A percentile compares a stretch with the other conserved stretches of the same genome.
Evolutionary conservation across 2,329 filamentous ascomycete species (phyloP).

Genomic region (Fusarium pseudonygamai): DNA sequence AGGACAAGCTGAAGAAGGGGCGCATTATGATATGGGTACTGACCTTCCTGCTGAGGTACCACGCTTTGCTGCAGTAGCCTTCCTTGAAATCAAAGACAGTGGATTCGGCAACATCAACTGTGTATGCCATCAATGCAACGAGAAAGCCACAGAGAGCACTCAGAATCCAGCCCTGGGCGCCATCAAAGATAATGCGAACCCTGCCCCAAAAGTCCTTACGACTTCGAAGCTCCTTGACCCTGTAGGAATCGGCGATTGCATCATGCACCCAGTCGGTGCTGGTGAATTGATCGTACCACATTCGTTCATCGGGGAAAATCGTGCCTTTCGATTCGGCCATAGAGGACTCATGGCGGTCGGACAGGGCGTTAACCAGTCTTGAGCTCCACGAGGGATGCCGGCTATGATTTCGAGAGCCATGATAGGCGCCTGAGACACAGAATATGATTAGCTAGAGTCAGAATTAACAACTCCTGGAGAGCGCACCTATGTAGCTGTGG

Average conservation of each 20-base stretch:
- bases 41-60: slow-evolving; percentile 78
- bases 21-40: slow-evolving; percentile 13
- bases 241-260: slow-evolving; percentile 91
- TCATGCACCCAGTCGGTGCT: slow-evolving; percentile 99
- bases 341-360: slow-evolving; percentile 62
- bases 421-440: slow-evolving; percentile 48
- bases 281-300: slow-evolving; percentile 99
- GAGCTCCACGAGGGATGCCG: slow-evolving; percentile 68
- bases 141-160: slow-evolving; percentile 89
- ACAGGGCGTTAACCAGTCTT: slow-evolving; percentile 70
- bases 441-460: slow-evolving; percentile 13
- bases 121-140: slow-evolving; percentile 86
- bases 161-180: slow-evolving; percentile 92
- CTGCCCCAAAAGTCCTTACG: slow-evolving; percentile 88
- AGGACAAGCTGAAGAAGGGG: background rate
- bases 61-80: slow-evolving; percentile 79
- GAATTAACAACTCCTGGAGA: background rate
- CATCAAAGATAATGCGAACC: slow-evolving; percentile 79
- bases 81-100: slow-evolving; percentile 91
- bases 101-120: slow-evolving; percentile 86
- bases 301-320: slow-evolving; percentile 80
- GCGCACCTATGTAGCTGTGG: slow-evolving; percentile 56
- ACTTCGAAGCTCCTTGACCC: slow-evolving; percentile 82
- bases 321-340: slow-evolving; percentile 72
- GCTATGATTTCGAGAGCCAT: slow-evolving; percentile 60